Evolutionary conservation across 1,284 basidiomycete species (phyloP).

Genomic region (Cutaneotrichosporon cutaneum): DNA sequence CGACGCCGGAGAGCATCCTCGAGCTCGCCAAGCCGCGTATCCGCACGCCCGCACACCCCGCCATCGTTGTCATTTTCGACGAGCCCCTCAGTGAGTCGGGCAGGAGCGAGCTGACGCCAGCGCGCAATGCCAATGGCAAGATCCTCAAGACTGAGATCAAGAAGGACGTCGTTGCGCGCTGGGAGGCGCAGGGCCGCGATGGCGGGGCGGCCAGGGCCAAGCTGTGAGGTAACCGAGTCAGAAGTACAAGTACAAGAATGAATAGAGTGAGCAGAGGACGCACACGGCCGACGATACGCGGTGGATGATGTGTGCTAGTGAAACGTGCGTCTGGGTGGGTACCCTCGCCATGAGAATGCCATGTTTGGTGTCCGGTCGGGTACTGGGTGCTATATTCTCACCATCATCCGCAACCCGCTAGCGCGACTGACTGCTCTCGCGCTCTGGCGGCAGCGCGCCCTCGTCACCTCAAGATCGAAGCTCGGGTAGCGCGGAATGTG

Average conservation of each 20-base stretch:
- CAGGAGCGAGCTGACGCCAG: slow-evolving; percentile 5
- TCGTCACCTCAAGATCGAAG: too few species aligned
- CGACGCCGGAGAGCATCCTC: slow-evolving; percentile 15
- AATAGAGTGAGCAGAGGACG: not conserved
- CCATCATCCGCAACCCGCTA: too few species aligned
- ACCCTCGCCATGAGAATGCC: too few species aligned
- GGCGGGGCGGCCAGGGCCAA: slow-evolving; percentile 10
- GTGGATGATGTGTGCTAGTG: too few species aligned
- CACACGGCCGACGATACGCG: too few species aligned
- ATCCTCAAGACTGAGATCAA: slow-evolving; percentile 19
- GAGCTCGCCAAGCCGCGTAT: slow-evolving; percentile 13
- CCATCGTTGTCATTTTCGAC: slow-evolving; percentile 20
- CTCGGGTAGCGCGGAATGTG: too few species aligned
- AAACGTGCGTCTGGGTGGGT: too few species aligned
- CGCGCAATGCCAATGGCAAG: slow-evolving; percentile 25
- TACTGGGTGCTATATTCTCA: too few species aligned
- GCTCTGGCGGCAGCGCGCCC: too few species aligned
- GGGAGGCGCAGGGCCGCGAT: slow-evolving; percentile 19
- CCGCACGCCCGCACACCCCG: slow-evolving; percentile 17
- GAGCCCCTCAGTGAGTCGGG: slow-evolving; percentile 33
- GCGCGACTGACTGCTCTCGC: too few species aligned
- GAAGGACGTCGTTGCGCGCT: slow-evolving; percentile 19
- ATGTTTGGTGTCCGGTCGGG: too few species aligned
- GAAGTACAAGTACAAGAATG: not conserved
- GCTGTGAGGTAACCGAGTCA: slow-evolving; percentile 9